Evolutionary conservation across 208 protist species (phyloP).

Genomic region (Phytomonas francai): DNA sequence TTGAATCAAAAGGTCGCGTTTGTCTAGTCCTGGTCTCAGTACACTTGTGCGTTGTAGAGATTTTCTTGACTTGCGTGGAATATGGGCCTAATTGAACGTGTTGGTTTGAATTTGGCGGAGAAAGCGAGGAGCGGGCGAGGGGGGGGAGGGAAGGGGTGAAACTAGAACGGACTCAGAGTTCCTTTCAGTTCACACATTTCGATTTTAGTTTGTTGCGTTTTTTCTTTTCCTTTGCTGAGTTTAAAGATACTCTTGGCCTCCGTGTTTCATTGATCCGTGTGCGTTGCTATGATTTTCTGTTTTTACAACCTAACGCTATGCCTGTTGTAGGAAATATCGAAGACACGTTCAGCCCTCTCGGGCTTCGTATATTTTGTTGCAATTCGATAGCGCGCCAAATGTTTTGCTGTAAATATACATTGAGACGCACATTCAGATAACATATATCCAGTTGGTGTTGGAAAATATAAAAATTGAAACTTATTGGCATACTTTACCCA

Average conservation of each 20-base stretch:
- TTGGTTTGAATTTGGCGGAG: neutral
- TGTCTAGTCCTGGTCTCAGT: constrained; percentile 38
- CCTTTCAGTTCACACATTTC: neutral
- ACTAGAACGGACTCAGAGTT: neutral
- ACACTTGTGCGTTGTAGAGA: constrained; percentile 1
- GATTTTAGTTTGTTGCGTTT: neutral
- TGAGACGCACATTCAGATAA: too few species aligned
- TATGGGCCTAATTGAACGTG: neutral
- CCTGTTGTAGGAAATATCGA: too few species aligned
- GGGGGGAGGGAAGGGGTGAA: too few species aligned
- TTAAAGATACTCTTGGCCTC: neutral
- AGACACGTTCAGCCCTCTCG: too few species aligned
- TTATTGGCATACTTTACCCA: too few species aligned
- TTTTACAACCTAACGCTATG: too few species aligned
- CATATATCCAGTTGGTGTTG: too few species aligned
- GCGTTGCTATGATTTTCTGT: too few species aligned
- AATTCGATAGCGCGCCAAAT: too few species aligned
- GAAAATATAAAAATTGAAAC: too few species aligned
- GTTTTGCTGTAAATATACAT: too few species aligned
- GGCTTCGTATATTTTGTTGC: too few species aligned
- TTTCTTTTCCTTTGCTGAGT: neutral
- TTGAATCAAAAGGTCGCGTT: constrained; percentile 87
- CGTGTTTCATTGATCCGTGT: neutral
- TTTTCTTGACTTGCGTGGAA: neutral
- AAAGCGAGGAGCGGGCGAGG: neutral